Conservation (phyloP, 495 filamentous ascomycete species). For the Lineolata rhizophorae region DNA sequence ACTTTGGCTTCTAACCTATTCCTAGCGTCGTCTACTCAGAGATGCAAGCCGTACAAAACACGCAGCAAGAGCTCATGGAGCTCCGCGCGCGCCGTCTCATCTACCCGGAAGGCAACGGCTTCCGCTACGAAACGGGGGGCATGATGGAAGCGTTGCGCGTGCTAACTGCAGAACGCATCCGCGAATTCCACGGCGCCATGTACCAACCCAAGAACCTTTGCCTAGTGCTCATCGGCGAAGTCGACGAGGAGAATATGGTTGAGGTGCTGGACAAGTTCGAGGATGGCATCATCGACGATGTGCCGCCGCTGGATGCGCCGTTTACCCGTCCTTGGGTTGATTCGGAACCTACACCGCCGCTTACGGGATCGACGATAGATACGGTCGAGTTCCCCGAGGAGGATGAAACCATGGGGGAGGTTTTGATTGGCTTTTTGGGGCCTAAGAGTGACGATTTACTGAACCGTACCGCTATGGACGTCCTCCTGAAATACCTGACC, state of each 20-base stretch:
- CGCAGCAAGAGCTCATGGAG: conserved; percentile 61
- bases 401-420: conserved; percentile 78
- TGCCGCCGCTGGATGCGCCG: conserved; percentile 47
- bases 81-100: conserved; percentile 50
- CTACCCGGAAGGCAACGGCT: conserved; percentile 78
- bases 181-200: conserved; percentile 86
- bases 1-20: too few relatives aligned
- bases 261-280: conserved; percentile 73
- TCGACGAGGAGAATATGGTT: conserved; percentile 62
- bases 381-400: conserved; percentile 88
- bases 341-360: conserved; percentile 48
- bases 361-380: conserved; percentile 46
- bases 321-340: conserved; percentile 86
- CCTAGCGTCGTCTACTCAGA: conserved; percentile 97
- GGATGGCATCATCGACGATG: conserved; percentile 57
- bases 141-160: conserved; percentile 84
- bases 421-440: conserved; percentile 65
- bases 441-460: conserved; percentile 47
- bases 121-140: conserved; percentile 90
- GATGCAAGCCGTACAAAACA: conserved; percentile 92
- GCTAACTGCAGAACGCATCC: conserved; percentile 70
- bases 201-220: conserved; percentile 95
- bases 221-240: conserved; percentile 70
- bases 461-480: conserved; percentile 44
- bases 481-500: conserved; percentile 62